These are phyloP conservation scores for Combretum micranthum DNA, from an alignment of 345 rosid genomes.

Conservation along the genomic window DNA sequence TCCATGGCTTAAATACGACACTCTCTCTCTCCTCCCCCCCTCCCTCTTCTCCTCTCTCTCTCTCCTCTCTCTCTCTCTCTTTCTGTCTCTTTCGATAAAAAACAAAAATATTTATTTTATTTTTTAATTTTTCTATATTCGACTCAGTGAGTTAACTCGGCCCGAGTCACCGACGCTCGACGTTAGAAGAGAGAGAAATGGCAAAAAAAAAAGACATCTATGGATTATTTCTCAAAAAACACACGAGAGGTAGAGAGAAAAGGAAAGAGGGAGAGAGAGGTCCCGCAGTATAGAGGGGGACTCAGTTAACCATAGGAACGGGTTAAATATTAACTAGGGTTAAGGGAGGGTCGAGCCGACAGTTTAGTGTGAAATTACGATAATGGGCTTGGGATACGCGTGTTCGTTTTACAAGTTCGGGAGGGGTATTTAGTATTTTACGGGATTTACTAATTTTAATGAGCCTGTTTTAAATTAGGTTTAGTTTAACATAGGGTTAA, in stretches of 20 bases:
- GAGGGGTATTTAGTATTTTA: neutral
- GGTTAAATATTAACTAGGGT: constrained; percentile 49
- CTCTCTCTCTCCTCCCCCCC: neutral
- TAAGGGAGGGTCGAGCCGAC: constrained; percentile 37
- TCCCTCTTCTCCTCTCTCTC: constrained; percentile 7
- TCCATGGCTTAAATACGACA: constrained; percentile 18
- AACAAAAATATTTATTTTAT: neutral
- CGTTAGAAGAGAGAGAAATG: constrained; percentile 5
- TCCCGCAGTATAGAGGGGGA: constrained; percentile 22
- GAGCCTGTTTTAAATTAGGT: neutral
- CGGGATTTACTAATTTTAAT: no score
- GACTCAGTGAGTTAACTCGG: constrained; percentile 34
- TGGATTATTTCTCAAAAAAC: no score
- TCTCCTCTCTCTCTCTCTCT: constrained; percentile 18
- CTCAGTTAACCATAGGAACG: constrained; percentile 30
- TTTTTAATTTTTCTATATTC: no score
- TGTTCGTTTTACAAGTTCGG: neutral
- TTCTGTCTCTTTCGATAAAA: constrained; percentile 3
- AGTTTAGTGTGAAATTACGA: constrained; percentile 26
- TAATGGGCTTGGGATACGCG: constrained; percentile 15
- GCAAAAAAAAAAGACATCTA: no score
- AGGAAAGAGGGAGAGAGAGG: neutral
- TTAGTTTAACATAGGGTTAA: constrained; percentile 12
- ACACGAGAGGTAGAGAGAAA: neutral
- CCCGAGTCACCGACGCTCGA: constrained; percentile 82